Evolutionary conservation across 31 red algal genomes (phyloP), one percentile per base, ranked within the genome.

Genomic region (Bonnemaisonia californica): DNA sequence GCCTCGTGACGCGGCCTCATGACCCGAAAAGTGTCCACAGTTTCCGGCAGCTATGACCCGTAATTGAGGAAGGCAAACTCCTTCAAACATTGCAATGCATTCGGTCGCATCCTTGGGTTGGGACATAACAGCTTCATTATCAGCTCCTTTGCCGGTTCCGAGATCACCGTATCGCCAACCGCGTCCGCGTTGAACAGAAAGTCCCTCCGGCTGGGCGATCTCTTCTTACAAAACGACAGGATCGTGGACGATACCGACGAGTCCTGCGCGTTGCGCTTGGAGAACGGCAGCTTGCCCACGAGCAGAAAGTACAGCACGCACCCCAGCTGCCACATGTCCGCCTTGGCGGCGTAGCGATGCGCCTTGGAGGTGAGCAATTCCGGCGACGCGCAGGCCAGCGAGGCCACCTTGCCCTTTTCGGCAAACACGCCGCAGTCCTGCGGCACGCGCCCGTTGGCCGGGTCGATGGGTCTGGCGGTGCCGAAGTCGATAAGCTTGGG

Each of bases 401-500:
- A 78, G 11, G 83, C 61, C 9, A 87, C 73, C 39, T 78, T 77
- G 0, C 83, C 83, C 72, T 78, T 77, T 40, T 87, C 83, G 24
- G 61, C 59, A 75, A 87, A 87, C 4, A 87, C 64, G 60, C 71
- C 47, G 57, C 63, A 75, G 29, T 87, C 72, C 21, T 47, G 26
- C n/a, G 83, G 83, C 41, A 87, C 83, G 11, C 83, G 83, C 11
- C 83, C 83, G 31, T 75, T 87, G 3, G 83, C 58, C 22, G 83
- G 62, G 28, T 87, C 65, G 57, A 87, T 87, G 18, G 83, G 83
- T 22, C 83, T 71, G 5, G 72, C 73, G 5, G 83, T 87, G 16
- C 89, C 90, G 83, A 97, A 97, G 65, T 97, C 94, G 42, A 88
- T 88, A 41, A 97, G 65, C 74, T 97, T 97, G 12, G 88, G 78